Conservation (phyloP, 441 rosid genomes). For the Codiaeum variegatum region DNA sequence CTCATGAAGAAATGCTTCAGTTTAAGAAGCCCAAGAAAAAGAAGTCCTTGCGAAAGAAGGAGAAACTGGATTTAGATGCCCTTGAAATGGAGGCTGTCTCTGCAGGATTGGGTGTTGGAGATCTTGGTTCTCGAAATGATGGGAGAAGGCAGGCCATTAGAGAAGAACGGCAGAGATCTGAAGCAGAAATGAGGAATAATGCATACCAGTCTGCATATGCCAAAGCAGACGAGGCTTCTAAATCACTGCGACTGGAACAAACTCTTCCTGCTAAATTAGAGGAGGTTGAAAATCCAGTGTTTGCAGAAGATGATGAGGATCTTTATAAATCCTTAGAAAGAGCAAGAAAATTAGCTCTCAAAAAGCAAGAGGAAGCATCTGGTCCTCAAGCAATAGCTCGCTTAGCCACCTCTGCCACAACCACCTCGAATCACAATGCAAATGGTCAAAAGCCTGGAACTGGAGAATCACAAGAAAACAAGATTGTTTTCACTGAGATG, state of each 20-base stretch:
- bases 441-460: conserved; percentile 42
- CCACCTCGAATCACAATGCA: conserved; percentile 33
- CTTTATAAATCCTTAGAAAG: conserved; percentile 75
- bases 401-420: conserved; percentile 48
- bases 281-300: conserved; percentile 52
- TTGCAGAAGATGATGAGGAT: conserved; percentile 83
- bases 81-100: conserved; percentile 93
- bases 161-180: conserved; percentile 72
- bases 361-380: conserved; percentile 53
- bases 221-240: conserved; percentile 93
- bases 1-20: conserved; percentile 80
- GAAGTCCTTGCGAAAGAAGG: conserved; percentile 78
- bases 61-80: conserved; percentile 77
- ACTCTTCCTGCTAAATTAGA: conserved; percentile 43
- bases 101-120: conserved; percentile 76
- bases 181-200: conserved; percentile 69
- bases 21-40: conserved; percentile 94
- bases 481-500: conserved; percentile 87
- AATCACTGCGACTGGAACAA: conserved; percentile 61
- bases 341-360: conserved; percentile 79
- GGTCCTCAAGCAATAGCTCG: conserved; percentile 76
- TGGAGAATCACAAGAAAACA: conserved; percentile 73
- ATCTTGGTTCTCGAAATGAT: conserved; percentile 92
- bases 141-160: conserved; percentile 75
- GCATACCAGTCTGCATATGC: conserved; percentile 75